Evolutionary conservation across 305 asterid species (phyloP).

Genomic region (Ajuga reptans): DNA sequence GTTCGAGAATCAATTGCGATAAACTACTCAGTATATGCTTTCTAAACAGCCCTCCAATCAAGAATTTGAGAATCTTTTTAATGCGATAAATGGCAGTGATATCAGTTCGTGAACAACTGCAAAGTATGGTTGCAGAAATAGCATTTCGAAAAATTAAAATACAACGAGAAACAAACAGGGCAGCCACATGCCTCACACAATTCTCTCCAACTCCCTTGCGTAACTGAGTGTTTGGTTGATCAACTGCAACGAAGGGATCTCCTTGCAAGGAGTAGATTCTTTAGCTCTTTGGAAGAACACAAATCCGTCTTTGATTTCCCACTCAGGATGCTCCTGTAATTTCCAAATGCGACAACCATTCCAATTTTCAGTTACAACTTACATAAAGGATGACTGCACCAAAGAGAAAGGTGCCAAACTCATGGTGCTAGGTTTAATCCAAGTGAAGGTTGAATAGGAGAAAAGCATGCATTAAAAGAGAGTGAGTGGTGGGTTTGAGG

Average conservation of each 20-base stretch:
- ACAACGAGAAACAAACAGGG: neutral
- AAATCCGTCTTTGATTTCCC: slow-evolving; percentile 62
- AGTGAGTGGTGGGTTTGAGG: neutral
- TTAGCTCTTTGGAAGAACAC: slow-evolving; percentile 63
- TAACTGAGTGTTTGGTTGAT: slow-evolving; percentile 70
- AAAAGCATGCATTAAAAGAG: neutral
- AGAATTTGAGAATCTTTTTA: neutral
- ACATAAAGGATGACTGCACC: neutral
- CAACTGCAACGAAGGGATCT: slow-evolving; percentile 84
- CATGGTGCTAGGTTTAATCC: neutral
- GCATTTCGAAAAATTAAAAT: neutral
- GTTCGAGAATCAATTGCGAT: neutral
- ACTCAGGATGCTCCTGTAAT: slow-evolving; percentile 83
- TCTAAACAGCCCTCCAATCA: neutral
- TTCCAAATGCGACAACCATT: slow-evolving; percentile 23
- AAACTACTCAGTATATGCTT: neutral
- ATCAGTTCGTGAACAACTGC: neutral
- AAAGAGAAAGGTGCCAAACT: neutral
- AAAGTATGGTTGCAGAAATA: neutral
- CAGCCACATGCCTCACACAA: slow-evolving; percentile 38
- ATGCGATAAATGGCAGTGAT: neutral
- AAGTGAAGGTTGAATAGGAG: neutral
- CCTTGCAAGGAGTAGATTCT: slow-evolving; percentile 77
- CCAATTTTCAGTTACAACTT: slow-evolving; percentile 25
- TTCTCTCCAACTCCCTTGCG: slow-evolving; percentile 56